Conservation (phyloP, 2,329 filamentous ascomycete genomes). For the Nannizziopsis barbatae region DNA sequence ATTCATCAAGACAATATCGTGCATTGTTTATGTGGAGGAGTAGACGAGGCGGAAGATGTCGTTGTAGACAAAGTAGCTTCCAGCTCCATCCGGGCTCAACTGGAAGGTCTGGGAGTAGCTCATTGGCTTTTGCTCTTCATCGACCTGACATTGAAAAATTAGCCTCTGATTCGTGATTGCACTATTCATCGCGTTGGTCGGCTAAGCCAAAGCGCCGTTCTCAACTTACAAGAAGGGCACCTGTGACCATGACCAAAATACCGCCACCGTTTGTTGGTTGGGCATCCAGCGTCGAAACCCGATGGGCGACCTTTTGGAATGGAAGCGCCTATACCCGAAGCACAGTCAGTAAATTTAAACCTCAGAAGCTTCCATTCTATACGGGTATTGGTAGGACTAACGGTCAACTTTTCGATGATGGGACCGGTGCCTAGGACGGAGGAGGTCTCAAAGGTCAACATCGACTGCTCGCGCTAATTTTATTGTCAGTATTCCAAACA, state of each 20-base stretch:
- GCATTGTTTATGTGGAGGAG: constrained; percentile 20
- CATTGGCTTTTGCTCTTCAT: constrained; percentile 77
- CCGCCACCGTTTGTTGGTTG: constrained; percentile 62
- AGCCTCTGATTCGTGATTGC: not conserved
- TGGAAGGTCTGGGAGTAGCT: constrained; percentile 87
- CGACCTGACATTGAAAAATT: constrained; percentile 48
- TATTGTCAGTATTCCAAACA: not conserved
- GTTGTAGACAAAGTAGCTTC: constrained; percentile 80
- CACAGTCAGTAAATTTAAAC: not conserved
- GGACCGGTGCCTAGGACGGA: constrained; percentile 51
- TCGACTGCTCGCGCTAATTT: constrained; percentile 62
- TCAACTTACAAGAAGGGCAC: constrained; percentile 61
- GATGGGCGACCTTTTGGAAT: constrained; percentile 71
- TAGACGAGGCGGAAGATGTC: constrained; percentile 90
- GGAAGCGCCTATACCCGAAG: constrained; percentile 51
- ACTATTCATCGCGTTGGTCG: too few relatives aligned
- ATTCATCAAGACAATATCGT: not conserved
- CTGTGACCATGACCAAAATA: constrained; percentile 81
- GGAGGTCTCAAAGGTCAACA: constrained; percentile 80
- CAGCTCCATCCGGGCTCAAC: constrained; percentile 55
- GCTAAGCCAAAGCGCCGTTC: not conserved
- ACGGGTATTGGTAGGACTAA: constrained; percentile 37
- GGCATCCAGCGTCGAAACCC: constrained; percentile 65
- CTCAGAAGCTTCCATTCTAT: not conserved
- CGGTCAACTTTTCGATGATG: constrained; percentile 73